A percentile compares a stretch with the other conserved stretches of the same genome.
Conservation (phyloP, 495 filamentous ascomycete species). For the Neurospora sp. region DNA sequence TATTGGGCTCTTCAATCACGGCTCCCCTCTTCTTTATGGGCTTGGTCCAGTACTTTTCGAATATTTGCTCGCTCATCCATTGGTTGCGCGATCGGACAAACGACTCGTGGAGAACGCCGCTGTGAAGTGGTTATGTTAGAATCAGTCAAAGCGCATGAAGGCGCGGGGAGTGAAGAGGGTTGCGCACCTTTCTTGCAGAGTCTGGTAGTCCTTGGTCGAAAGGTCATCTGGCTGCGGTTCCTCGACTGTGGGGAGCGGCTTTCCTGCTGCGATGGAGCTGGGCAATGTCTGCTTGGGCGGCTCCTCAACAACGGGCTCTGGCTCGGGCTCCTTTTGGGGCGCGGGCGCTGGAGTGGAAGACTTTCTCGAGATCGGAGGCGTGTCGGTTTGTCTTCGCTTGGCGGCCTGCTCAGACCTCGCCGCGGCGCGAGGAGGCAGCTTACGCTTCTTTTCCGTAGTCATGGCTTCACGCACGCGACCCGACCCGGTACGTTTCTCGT, state of each 20-base stretch:
- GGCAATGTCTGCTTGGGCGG: slow-evolving; percentile 47
- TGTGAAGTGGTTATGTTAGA: slow-evolving; percentile 23
- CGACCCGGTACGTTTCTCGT: slow-evolving; percentile 13
- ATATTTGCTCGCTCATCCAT: slow-evolving; percentile 82
- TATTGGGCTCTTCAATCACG: slow-evolving; percentile 56
- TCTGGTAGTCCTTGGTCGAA: slow-evolving; percentile 63
- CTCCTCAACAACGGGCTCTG: slow-evolving; percentile 15
- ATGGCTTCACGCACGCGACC: neutral
- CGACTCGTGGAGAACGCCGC: slow-evolving; percentile 75
- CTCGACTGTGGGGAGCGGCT: slow-evolving; percentile 64
- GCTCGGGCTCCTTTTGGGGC: slow-evolving; percentile 18
- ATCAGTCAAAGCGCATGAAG: neutral
- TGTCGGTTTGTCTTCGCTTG: slow-evolving; percentile 37
- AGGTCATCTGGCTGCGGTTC: slow-evolving; percentile 57
- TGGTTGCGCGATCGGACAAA: slow-evolving; percentile 73
- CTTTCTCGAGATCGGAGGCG: slow-evolving; percentile 22
- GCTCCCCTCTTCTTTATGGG: slow-evolving; percentile 71
- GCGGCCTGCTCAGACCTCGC: slow-evolving; percentile 39
- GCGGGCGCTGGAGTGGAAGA: slow-evolving; percentile 27
- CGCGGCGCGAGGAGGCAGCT: slow-evolving; percentile 44
- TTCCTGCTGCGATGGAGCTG: slow-evolving; percentile 42
- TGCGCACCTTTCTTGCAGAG: slow-evolving; percentile 68
- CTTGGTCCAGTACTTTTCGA: slow-evolving; percentile 92
- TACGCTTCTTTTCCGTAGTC: slow-evolving; percentile 47
- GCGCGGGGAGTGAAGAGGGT: neutral